Evolutionary conservation across 2,329 filamentous ascomycete genomes (phyloP).

Genomic region (Trichophyton verrucosum): DNA sequence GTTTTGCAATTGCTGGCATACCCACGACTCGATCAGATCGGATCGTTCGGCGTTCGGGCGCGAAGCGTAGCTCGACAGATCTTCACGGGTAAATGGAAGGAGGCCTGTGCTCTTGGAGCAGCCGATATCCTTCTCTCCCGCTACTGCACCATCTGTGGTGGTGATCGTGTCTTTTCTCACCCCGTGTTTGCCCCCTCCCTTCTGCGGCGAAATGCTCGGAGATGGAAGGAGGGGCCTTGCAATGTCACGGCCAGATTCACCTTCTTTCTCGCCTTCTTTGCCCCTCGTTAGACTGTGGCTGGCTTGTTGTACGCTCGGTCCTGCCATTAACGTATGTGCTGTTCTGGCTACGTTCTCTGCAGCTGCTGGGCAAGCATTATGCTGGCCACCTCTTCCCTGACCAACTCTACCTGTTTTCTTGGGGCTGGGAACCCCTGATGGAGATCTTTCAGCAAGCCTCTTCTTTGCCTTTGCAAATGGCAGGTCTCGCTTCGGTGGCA

Average conservation of each 20-base stretch:
- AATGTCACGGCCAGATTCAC: not conserved
- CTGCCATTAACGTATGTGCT: not conserved
- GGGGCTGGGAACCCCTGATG: conserved; percentile 16
- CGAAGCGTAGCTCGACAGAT: conserved; percentile 23
- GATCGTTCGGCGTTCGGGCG: conserved; percentile 23
- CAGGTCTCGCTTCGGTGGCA: conserved; percentile 33
- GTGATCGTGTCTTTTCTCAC: not conserved
- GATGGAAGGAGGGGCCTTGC: not conserved
- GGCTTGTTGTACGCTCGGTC: not conserved
- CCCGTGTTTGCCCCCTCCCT: not conserved
- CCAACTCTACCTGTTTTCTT: not conserved
- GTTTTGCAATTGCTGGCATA: conserved; percentile 31
- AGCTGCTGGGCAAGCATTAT: not conserved
- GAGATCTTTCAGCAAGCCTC: conserved; percentile 20
- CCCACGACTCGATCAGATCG: conserved; percentile 27
- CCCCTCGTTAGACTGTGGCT: not conserved
- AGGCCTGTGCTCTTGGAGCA: not conserved
- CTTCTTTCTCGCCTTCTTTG: not conserved
- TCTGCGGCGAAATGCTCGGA: not conserved
- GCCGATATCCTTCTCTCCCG: not conserved
- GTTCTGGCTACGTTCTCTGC: not conserved
- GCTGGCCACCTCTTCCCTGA: not conserved
- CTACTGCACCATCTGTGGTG: not conserved
- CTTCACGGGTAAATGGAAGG: conserved; percentile 8
- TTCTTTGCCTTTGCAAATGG: conserved; percentile 26